Evolutionary conservation across 805 yeast genomes (phyloP), one percentile per base, ranked within the genome.

Genomic region (Kazachstania kunashirensis): DNA sequence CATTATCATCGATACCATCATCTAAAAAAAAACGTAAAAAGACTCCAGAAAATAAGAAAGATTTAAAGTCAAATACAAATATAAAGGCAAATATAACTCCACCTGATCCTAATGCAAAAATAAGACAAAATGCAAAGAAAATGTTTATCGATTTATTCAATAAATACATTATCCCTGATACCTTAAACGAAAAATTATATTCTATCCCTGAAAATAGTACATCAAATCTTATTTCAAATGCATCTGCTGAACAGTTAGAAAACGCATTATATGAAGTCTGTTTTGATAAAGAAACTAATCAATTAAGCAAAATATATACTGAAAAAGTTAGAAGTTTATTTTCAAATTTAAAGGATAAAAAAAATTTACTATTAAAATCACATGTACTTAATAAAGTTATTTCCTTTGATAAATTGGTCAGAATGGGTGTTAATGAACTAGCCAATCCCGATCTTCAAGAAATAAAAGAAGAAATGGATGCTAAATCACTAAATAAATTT

Each of bases 381-480:
- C 74, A 78, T 39, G 69, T 88, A 4, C 59, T 79, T 24, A 63
- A 68, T 24, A 68, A 73, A 21, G 63, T 67, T 15, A 60, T 84
- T 19, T 61, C 74, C 1, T 71, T 82, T 29, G 64, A 62, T 12
- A 70, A 77, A 44, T 63, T 85, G 31, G 86, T 79, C 3, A 66
- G 63, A 24, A 65, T 83, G 67, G 66, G 79, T 5, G 78, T 77
- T 0, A 84, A 81, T 48, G 89, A 88, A 47, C 70, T 88, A 64
- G 63, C 75, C 45, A 85, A 84, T 49, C 85, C 86, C 5, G 89
- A 81, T 46, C 65, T 80, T 43, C 78, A 73, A 45, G 67, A 71
- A 45, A 71, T 79, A 39, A 88, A 86, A 13, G 81, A 78, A 44
- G 73, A 73, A 33, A 84, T 83, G 9, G 72, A 80, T 35, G 73